Conservation (phyloP, 371 early-diverging fungal genomes). For the Amoeboradix gromovi region DNA sequence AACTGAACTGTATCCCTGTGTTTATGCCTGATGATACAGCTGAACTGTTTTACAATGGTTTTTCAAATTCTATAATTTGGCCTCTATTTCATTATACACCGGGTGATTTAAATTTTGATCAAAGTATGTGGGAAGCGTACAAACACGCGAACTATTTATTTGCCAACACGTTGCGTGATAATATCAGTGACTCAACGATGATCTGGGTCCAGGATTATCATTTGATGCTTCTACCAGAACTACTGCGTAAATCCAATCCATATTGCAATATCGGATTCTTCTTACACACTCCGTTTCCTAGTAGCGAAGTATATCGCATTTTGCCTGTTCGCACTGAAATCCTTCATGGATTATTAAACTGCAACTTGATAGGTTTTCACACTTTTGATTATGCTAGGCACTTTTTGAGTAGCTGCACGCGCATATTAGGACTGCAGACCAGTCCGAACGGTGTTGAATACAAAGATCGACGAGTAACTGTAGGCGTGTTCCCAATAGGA, state of each 20-base stretch:
- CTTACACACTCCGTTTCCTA: slow-evolving; percentile 94
- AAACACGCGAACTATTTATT: slow-evolving; percentile 64
- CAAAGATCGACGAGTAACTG: slow-evolving; percentile 56
- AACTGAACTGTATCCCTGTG: slow-evolving; percentile 72
- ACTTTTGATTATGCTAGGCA: slow-evolving; percentile 96
- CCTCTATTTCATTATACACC: slow-evolving; percentile 95
- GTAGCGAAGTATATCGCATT: slow-evolving; percentile 69
- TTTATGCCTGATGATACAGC: slow-evolving; percentile 85
- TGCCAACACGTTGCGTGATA: slow-evolving; percentile 48
- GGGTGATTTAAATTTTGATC: slow-evolving; percentile 76
- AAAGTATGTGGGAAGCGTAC: slow-evolving; percentile 82
- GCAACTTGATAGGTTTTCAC: slow-evolving; percentile 91
- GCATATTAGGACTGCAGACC: slow-evolving; percentile 63
- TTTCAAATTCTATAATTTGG: slow-evolving; percentile 83
- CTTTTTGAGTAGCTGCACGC: slow-evolving; percentile 78
- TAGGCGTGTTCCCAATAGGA: slow-evolving; percentile 96
- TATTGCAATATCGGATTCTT: slow-evolving; percentile 66
- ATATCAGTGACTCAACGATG: slow-evolving; percentile 65
- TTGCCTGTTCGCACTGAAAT: slow-evolving; percentile 71
- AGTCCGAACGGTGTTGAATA: slow-evolving; percentile 71
- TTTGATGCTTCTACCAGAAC: slow-evolving; percentile 72
- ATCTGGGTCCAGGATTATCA: slow-evolving; percentile 99
- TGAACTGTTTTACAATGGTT: slow-evolving; percentile 91
- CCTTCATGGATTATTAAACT: slow-evolving; percentile 53
- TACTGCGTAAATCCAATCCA: slow-evolving; percentile 35